Evolutionary conservation across 495 filamentous ascomycete species (phyloP).

Genomic region (Hyaloscypha finlandica): DNA sequence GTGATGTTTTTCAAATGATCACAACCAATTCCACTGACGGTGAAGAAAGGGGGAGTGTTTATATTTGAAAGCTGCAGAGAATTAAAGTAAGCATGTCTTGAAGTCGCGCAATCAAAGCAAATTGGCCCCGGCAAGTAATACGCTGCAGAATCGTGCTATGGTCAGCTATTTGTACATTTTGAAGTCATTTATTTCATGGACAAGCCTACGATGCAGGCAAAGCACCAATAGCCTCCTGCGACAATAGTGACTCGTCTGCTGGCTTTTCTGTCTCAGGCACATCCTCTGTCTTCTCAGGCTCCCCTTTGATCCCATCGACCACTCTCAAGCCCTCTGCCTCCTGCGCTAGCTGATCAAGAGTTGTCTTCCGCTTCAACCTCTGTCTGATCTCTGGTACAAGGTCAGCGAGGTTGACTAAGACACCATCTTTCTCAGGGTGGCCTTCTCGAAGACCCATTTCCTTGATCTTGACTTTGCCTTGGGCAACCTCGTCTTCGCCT

Average conservation of each 20-base stretch:
- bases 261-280: slow-evolving; percentile 1
- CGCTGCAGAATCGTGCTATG: background rate
- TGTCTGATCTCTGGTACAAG: slow-evolving; percentile 62
- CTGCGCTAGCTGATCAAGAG: slow-evolving; percentile 39
- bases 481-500: slow-evolving; percentile 75
- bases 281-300: slow-evolving; percentile 20
- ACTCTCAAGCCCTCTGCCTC: slow-evolving; percentile 40
- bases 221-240: slow-evolving; percentile 20
- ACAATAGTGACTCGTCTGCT: slow-evolving; percentile 7
- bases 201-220: slow-evolving; percentile 19
- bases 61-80: no score
- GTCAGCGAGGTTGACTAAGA: slow-evolving; percentile 62
- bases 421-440: slow-evolving; percentile 85
- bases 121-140: background rate
- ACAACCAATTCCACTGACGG: no score
- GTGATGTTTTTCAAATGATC: no score
- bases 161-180: slow-evolving; percentile 14
- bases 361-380: slow-evolving; percentile 40
- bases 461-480: slow-evolving; percentile 80
- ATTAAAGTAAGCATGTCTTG: no score
- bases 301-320: slow-evolving; percentile 29
- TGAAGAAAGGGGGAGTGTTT: no score
- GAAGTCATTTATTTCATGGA: slow-evolving; percentile 12
- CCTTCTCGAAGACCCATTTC: slow-evolving; percentile 77
- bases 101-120: no score